A percentile compares a stretch with the other conserved stretches of the same genome.
These are phyloP conservation scores for Capsicum pubescens DNA, from an alignment of 257 asterid species.

Conservation along the genomic window DNA sequence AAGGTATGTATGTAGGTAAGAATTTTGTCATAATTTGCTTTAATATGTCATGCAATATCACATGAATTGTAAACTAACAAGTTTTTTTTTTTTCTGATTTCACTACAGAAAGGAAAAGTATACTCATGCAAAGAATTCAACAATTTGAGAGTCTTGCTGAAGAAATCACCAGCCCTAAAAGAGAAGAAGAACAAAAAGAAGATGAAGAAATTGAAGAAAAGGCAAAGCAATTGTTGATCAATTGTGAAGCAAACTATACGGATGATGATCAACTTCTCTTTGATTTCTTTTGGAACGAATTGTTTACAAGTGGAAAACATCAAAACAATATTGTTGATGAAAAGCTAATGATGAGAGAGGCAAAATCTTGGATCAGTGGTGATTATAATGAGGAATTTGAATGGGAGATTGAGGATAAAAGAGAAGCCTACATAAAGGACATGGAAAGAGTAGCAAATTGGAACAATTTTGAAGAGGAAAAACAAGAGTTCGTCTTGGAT, in stretches of 20 bases:
- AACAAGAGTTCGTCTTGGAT: constrained; percentile 48
- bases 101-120: constrained; percentile 44
- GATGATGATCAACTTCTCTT: constrained; percentile 37
- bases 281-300: constrained; percentile 60
- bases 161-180: background rate
- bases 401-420: constrained; percentile 55
- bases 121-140: constrained; percentile 39
- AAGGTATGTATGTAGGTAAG: background rate
- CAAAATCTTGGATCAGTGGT: constrained; percentile 54
- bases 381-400: constrained; percentile 47
- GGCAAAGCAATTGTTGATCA: constrained; percentile 45
- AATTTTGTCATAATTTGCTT: background rate
- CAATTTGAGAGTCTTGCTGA: constrained; percentile 35
- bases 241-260: background rate
- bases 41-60: background rate
- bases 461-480: constrained; percentile 55
- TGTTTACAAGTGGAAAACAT: constrained; percentile 30
- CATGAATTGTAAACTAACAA: background rate
- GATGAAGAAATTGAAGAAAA: constrained; percentile 38
- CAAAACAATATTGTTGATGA: constrained; percentile 35
- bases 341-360: constrained; percentile 40
- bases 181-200: background rate
- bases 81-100: background rate
- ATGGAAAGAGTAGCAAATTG: constrained; percentile 62
- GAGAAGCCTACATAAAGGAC: constrained; percentile 53